Percentiles rank a stretch among this genome's conserved stretches.
These are phyloP conservation scores for Cercospora citrullina DNA, from an alignment of 2,329 filamentous ascomycete genomes.

Conservation along the genomic window DNA sequence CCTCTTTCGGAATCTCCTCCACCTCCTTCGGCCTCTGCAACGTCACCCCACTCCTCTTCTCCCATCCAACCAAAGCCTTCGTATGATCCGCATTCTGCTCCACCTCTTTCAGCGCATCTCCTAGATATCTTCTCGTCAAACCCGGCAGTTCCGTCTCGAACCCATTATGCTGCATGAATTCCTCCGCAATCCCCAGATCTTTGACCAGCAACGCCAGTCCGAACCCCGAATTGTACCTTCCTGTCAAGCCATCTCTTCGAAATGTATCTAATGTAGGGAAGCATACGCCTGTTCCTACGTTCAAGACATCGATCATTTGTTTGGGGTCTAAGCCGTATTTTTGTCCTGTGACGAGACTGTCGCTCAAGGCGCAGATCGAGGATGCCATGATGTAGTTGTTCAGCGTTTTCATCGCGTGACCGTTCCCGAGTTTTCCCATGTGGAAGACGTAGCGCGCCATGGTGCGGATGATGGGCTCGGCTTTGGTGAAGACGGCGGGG, in stretches of 20 bases:
- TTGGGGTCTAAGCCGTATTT: constrained; percentile 42
- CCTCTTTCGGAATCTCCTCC: constrained; percentile 28
- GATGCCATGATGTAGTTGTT: constrained; percentile 43
- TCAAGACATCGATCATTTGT: constrained; percentile 45
- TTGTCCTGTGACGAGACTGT: constrained; percentile 39
- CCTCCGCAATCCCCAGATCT: constrained; percentile 41
- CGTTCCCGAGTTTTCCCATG: constrained; percentile 40
- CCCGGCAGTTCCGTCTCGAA: constrained; percentile 38
- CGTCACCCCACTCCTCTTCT: constrained; percentile 39
- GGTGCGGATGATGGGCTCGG: constrained; percentile 37
- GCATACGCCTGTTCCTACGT: constrained; percentile 44
- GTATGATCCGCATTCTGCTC: constrained; percentile 40
- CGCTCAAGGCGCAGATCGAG: constrained; percentile 38
- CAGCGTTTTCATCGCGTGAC: constrained; percentile 43
- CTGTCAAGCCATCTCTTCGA: constrained; percentile 32
- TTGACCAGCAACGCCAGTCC: constrained; percentile 41
- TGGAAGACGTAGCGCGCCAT: constrained; percentile 41
- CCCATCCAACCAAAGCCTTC: constrained; percentile 40
- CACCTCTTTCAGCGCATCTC: constrained; percentile 36
- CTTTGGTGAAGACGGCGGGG: constrained; percentile 34
- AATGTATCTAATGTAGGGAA: constrained; percentile 41
- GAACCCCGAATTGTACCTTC: constrained; percentile 38
- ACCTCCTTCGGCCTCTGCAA: constrained; percentile 36
- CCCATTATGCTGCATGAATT: constrained; percentile 39
- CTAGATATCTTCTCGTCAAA: constrained; percentile 37